Percentiles rank a stretch among this genome's conserved stretches.
phyloP scores from a whole-genome alignment of 345 rosid species.

The Gossypioides kirkii region DNA sequence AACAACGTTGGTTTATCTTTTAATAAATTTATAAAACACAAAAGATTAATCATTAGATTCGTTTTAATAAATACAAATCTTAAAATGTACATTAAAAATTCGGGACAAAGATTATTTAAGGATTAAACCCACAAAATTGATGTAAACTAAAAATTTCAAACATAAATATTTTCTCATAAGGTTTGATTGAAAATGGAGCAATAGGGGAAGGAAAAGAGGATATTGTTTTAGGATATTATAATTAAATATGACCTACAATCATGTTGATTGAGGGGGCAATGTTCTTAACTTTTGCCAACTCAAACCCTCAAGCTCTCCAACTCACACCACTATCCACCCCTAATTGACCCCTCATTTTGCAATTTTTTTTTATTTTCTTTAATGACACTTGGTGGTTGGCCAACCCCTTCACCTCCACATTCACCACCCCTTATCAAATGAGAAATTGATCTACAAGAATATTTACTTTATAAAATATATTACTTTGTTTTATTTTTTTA shows the following conservation, averaged over 20 bases:
- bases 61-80: too few species aligned
- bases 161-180: too few species aligned
- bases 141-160: too few species aligned
- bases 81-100: too few species aligned
- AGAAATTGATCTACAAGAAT: not conserved
- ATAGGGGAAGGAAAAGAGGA: not conserved
- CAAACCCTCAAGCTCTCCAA: constrained; percentile 8
- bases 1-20: too few species aligned
- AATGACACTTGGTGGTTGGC: not conserved
- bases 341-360: not conserved
- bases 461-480: not conserved
- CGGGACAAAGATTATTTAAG: too few species aligned
- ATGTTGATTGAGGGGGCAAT: not conserved
- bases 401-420: not conserved
- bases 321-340: constrained; percentile 11
- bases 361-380: not conserved
- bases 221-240: not conserved
- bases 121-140: too few species aligned
- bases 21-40: too few species aligned
- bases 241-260: not conserved
- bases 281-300: constrained; percentile 9
- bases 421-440: not conserved
- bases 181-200: not conserved
- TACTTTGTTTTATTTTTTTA: too few species aligned
- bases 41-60: too few species aligned